A percentile compares a stretch with the other conserved stretches of the same genome.
Conservation (phyloP, 768 basidiomycete genomes). For the Hygrocybe punicea region DNA sequence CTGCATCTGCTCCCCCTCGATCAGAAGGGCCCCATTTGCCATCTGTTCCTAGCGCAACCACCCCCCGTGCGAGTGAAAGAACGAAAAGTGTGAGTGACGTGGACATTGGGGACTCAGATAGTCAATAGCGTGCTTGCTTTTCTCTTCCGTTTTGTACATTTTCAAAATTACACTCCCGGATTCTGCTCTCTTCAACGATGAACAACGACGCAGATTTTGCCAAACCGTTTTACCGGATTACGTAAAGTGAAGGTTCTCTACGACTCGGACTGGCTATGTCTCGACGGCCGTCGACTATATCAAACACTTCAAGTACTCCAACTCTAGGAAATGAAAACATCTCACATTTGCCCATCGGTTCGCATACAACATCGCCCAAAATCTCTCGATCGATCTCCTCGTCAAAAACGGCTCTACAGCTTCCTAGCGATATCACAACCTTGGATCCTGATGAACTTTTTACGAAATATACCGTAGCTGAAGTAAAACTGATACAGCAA, state of each 20-base stretch:
- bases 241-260: too few relatives aligned
- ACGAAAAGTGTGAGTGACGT: conserved; percentile 39
- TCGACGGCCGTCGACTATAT: conserved; percentile 37
- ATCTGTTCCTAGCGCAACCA: conserved; percentile 15
- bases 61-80: conserved; percentile 29
- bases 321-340: conserved; percentile 7
- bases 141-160: too few relatives aligned
- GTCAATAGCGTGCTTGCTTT: conserved; percentile 20
- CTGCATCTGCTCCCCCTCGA: conserved; percentile 32
- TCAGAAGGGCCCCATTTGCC: conserved; percentile 31
- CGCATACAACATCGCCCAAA: conserved; percentile 3
- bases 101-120: conserved; percentile 35
- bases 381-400: conserved; percentile 1
- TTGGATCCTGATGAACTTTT: conserved; percentile 74
- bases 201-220: too few relatives aligned
- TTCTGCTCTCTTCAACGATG: too few relatives aligned
- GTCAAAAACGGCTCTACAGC: conserved; percentile 8
- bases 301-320: conserved; percentile 23
- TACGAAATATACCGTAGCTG: conserved; percentile 61
- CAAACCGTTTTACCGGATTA: not conserved
- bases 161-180: too few relatives aligned
- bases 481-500: conserved; percentile 66
- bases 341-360: not conserved
- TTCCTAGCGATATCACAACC: conserved; percentile 25
- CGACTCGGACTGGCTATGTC: conserved; percentile 39